Base-by-base conservation (phyloP, 306 rosid genomes). In the Trifolium repens region DNA sequence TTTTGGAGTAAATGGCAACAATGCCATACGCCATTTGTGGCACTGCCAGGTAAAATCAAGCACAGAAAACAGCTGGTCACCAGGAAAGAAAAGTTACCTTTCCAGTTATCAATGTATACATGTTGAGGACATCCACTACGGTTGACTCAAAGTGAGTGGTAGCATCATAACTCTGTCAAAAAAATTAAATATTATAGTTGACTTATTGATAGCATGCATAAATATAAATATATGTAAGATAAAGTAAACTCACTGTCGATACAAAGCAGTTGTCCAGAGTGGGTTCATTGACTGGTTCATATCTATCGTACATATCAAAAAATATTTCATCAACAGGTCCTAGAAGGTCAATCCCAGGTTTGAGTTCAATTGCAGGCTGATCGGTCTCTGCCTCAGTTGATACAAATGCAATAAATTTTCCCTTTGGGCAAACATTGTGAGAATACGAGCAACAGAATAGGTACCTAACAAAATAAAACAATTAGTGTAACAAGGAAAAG, bases 81-180 rank as follows among this genome's bases (percentile, higher is more conserved):
- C 15, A 39, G 2, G 43, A 71, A 58, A 65, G 26, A 43, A 65
- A 54, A 78, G 71, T 67, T 76, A 89, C 98, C 96, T 94, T 91
- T 78, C 98, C 96, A 15, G 98, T 94, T 82, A 94, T 94, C 88
- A 87, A 44, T 67, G 93, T 87, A 79, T 94, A 94, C 98, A 94
- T 91, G 94, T 87, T 90, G 84, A 94, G 97, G 46, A 94, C 98
- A 43, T 94, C 97, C 66, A 61, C 30, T 43, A 94, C 96, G 47
- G 98, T 94, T 66, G 98, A 87, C 87, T 94, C 98, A 8, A 94
- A 94, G 85, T 94, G 98, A 65, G 98, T 94, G 14, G 98, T 94
- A 43, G 98, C 88, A 86, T 94, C 98, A 78, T 94, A 94, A 64
- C 98, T 94, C 98, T 94, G 97, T 82, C 49, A 78, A 79, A 65